Conservation (phyloP, 768 basidiomycete genomes). For the Xerocomellus amylosporus region DNA sequence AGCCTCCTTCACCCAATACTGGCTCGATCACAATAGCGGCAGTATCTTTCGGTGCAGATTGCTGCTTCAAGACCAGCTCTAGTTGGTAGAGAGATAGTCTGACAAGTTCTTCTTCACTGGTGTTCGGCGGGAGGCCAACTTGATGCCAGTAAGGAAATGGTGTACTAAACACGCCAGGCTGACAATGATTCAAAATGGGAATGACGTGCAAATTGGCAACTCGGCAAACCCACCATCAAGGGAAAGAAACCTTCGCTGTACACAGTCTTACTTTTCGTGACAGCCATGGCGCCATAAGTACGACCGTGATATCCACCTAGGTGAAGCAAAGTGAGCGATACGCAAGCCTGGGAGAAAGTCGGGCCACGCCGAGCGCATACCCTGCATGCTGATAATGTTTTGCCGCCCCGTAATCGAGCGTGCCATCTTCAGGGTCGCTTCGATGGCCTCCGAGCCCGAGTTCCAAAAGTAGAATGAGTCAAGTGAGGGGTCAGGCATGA, state of each 20-base stretch:
- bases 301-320: slow-evolving; percentile 87
- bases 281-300: slow-evolving; percentile 88
- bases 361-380: slow-evolving; percentile 30
- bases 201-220: background rate
- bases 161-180: slow-evolving; percentile 81
- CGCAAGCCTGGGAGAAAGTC: background rate
- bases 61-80: slow-evolving; percentile 74
- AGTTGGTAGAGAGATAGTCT: slow-evolving; percentile 73
- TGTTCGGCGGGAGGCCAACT: slow-evolving; percentile 52
- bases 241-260: slow-evolving; percentile 80
- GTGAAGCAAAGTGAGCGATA: background rate
- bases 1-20: slow-evolving; percentile 93
- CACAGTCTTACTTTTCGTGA: slow-evolving; percentile 92
- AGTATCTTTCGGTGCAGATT: slow-evolving; percentile 79
- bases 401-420: slow-evolving; percentile 73
- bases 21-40: slow-evolving; percentile 95
- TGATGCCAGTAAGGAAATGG: slow-evolving; percentile 97
- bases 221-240: slow-evolving; percentile 61
- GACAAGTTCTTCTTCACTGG: slow-evolving; percentile 56
- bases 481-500: slow-evolving; percentile 88
- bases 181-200: slow-evolving; percentile 1
- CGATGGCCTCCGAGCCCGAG: slow-evolving; percentile 92
- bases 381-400: slow-evolving; percentile 92
- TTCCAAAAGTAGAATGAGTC: slow-evolving; percentile 98
- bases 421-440: slow-evolving; percentile 87